Conservation (phyloP, 192 early-diverging fungal genomes). For the Backusella liffmaniae region DNA sequence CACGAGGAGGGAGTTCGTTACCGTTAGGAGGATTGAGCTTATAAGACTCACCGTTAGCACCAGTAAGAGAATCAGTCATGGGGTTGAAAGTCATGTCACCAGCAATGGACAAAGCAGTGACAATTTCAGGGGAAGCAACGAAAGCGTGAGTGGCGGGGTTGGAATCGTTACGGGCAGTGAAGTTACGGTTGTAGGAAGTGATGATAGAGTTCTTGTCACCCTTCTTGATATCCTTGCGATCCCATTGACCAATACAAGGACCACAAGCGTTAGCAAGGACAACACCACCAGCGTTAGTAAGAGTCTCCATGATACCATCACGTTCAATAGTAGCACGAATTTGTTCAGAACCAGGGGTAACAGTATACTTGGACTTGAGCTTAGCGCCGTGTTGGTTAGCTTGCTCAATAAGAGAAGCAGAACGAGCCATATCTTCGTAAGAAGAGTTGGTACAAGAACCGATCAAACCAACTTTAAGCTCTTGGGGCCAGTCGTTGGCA, state of each 20-base stretch:
- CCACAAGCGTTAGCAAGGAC: conserved; percentile 98
- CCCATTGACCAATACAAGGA: conserved; percentile 99
- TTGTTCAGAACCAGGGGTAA: conserved; percentile 98
- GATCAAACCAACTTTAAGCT: conserved; percentile 90
- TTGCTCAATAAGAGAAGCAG: conserved; percentile 86
- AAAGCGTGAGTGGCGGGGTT: conserved; percentile 97
- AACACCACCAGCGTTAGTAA: conserved; percentile 78
- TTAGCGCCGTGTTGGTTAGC: conserved; percentile 79
- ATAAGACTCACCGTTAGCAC: conserved; percentile 90
- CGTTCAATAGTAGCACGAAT: conserved; percentile 94
- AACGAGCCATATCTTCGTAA: conserved; percentile 95
- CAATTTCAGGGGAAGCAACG: conserved; percentile 89
- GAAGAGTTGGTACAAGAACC: conserved; percentile 99
- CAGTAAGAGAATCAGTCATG: conserved; percentile 82
- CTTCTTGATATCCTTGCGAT: conserved; percentile 94
- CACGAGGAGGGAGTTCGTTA: conserved; percentile 83
- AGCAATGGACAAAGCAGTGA: conserved; percentile 95
- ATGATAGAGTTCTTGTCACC: conserved; percentile 97
- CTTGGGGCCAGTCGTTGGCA: conserved; percentile 85
- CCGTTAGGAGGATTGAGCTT: conserved; percentile 88
- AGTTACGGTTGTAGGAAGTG: conserved; percentile 99
- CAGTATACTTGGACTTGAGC: conserved; percentile 80
- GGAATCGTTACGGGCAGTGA: conserved; percentile 98
- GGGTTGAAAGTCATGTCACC: conserved; percentile 96
- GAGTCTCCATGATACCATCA: conserved; percentile 79